phyloP scores from a whole-genome alignment of 106 monocot genomes.

The Phalaenopsis aphrodite region DNA sequence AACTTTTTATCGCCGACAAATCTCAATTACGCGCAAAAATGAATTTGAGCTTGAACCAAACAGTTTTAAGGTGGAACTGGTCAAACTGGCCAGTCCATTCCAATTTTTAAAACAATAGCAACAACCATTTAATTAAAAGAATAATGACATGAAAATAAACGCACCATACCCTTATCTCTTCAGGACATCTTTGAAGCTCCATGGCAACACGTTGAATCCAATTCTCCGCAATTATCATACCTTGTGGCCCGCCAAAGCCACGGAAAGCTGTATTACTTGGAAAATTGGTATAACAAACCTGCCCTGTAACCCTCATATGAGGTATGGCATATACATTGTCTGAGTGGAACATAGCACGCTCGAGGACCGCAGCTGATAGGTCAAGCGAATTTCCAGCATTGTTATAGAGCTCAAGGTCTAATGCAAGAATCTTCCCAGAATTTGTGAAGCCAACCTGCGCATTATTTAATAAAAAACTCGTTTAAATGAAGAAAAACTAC shows the following conservation, averaged over 20 bases:
- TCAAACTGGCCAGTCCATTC: too few relatives aligned
- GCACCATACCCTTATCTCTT: conserved; percentile 66
- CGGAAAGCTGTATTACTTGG: conserved; percentile 97
- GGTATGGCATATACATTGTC: conserved; percentile 92
- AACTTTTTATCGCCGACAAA: too few relatives aligned
- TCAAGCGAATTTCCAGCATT: conserved; percentile 93
- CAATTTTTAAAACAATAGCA: not conserved
- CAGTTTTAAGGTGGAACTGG: too few relatives aligned
- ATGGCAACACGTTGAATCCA: conserved; percentile 82
- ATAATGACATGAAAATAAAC: not conserved
- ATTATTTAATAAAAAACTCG: not conserved
- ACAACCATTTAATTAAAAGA: not conserved
- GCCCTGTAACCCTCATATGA: conserved; percentile 62
- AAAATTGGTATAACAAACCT: conserved; percentile 86
- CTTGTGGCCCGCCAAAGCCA: conserved; percentile 98
- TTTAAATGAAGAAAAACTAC: not conserved
- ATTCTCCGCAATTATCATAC: conserved; percentile 87
- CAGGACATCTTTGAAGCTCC: conserved; percentile 76
- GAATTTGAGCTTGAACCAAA: too few relatives aligned
- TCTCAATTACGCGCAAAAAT: too few relatives aligned
- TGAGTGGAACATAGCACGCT: conserved; percentile 87
- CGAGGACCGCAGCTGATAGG: conserved; percentile 66
- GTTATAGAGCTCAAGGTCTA: conserved; percentile 86
- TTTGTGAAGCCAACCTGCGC: conserved; percentile 87
- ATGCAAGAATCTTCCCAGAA: conserved; percentile 67